Evolutionary conservation across 139 green algal genomes (phyloP), one percentile per base, ranked within the genome.

Genomic region (Chlorella sp.): DNA sequence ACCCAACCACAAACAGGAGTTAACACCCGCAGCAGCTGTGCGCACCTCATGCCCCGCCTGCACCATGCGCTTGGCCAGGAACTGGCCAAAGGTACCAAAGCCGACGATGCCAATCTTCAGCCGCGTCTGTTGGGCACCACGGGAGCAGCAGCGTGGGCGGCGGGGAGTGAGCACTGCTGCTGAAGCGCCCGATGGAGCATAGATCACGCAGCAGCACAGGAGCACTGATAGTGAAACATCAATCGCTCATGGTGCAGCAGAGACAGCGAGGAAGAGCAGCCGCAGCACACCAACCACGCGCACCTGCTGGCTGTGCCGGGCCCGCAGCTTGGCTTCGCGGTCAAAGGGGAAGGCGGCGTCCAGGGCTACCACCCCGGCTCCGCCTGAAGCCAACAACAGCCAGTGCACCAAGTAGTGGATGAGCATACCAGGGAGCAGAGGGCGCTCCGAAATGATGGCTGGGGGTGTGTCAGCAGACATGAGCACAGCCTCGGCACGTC

Each of bases 51-150:
- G 96, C 1, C 95, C 95, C n/a, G 93, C 88, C 65, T 87, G 21
- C 16, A 98, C 81, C 11, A 99, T 89, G 11, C 97, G 92, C 78
- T 92, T 92, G 0, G 96, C 98, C 17, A 99, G 79, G 83, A 99
- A 99, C 88, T 99, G 98, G 23, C 98, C 98, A 90, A 99, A 99
- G 0, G 94, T 99, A 32, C 98, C 98, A 87, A 99, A 99, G 15
- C 98, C 98, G 0, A 99, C 94, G 57, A 99, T 97, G 63, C 96
- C 97, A 41, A 99, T 93, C 15, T 87, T 95, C 38, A 99, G 89
- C 74, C 84, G 51, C 67, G 75, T 39, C 39, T 60, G 15, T 6
- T 6, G 15, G 55, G 28, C 60, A 67, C 16, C 20, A 30, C 2
- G 15, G 30, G 21, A 38, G 70, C 32, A 78, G 18, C 73, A 62